These are phyloP conservation scores for Bolboschoenus planiculmis DNA, from an alignment of 176 grass and related monocot genomes.

Conservation along the genomic window DNA sequence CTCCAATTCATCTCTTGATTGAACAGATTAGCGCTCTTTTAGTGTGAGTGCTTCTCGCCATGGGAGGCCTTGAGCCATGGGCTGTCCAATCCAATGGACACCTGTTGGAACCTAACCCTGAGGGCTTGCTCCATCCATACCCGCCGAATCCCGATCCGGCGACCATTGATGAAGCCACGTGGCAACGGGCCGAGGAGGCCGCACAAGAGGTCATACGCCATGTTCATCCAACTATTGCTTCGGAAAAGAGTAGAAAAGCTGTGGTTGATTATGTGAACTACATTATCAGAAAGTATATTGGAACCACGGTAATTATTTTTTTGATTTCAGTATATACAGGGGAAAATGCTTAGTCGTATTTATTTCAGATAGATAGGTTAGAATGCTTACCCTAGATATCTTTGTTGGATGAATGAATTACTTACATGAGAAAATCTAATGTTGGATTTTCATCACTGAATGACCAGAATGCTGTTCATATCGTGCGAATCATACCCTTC, in stretches of 20 bases:
- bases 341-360: slow-evolving; percentile 19
- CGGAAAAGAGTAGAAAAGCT: slow-evolving; percentile 52
- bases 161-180: slow-evolving; percentile 35
- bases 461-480: neutral
- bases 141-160: slow-evolving; percentile 44
- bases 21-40: neutral
- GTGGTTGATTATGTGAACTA: slow-evolving; percentile 62
- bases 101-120: slow-evolving; percentile 14
- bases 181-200: slow-evolving; percentile 60
- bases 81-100: slow-evolving; percentile 26
- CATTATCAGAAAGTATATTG: slow-evolving; percentile 33
- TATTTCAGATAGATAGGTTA: neutral
- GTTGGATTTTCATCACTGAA: neutral
- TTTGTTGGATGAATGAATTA: neutral
- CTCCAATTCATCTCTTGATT: neutral
- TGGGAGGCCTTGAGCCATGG: slow-evolving; percentile 65
- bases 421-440: neutral
- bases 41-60: slow-evolving; percentile 23
- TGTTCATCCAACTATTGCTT: slow-evolving; percentile 66
- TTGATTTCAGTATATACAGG: slow-evolving; percentile 30
- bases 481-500: neutral
- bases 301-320: slow-evolving; percentile 36
- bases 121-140: neutral
- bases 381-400: neutral
- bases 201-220: slow-evolving; percentile 36